Evolutionary conservation across 164 flowering plant genomes (phyloP).

Genomic region (Dillenia turbinata): DNA sequence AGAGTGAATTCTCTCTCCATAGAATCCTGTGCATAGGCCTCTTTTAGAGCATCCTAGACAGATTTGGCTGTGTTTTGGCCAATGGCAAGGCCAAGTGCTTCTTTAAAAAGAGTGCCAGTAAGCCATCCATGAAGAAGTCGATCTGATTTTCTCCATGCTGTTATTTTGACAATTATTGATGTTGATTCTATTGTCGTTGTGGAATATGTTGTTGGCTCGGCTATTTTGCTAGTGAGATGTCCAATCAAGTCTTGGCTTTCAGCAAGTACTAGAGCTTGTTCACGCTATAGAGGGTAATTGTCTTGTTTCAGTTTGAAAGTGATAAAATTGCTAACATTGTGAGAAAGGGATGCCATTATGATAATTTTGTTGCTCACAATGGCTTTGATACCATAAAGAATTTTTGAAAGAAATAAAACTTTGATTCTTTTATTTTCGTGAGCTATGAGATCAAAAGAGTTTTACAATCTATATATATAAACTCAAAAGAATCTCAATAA

Average conservation of each 20-base stretch:
- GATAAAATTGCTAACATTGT: background rate
- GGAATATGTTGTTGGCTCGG: background rate
- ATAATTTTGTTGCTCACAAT: too few relatives aligned
- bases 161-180: background rate
- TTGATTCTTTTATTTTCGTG: too few relatives aligned
- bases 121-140: constrained; percentile 2
- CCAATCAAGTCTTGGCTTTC: constrained; percentile 13
- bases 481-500: constrained; percentile 12
- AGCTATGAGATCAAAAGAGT: too few relatives aligned
- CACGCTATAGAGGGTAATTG: constrained; percentile 7
- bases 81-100: background rate
- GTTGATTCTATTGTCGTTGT: too few relatives aligned
- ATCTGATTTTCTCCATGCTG: background rate
- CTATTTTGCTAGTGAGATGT: background rate
- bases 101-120: background rate
- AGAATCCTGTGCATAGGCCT: background rate
- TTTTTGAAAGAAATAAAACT: too few relatives aligned
- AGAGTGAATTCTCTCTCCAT: background rate
- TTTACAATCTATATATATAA: too few relatives aligned
- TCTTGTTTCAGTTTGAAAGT: constrained; percentile 2
- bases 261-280: background rate
- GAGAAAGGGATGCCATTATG: background rate
- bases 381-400: too few relatives aligned
- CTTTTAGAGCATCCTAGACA: background rate
- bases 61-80: background rate